phyloP scores from a whole-genome alignment of 176 grass and related monocot species.

The Microstegium vimineum region DNA sequence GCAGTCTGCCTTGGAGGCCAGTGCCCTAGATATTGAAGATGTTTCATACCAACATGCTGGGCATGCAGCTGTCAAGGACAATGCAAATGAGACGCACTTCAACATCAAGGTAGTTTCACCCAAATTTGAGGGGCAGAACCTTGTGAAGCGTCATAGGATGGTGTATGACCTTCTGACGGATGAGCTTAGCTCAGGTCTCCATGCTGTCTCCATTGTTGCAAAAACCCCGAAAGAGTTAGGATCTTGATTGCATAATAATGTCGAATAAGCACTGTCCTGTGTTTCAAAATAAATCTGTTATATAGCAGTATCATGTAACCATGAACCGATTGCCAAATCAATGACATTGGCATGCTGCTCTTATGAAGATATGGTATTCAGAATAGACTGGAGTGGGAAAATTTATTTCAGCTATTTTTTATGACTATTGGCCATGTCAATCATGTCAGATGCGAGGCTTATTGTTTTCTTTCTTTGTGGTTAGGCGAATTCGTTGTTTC shows the following conservation, averaged over 20 bases:
- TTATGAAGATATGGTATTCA: conserved; percentile 8
- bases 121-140: conserved; percentile 83
- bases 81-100: conserved; percentile 85
- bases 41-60: conserved; percentile 89
- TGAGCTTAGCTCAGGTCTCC: conserved; percentile 87
- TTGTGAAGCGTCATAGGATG: conserved; percentile 88
- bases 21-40: conserved; percentile 81
- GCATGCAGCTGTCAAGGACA: conserved; percentile 75
- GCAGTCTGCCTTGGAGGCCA: conserved; percentile 79
- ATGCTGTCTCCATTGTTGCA: conserved; percentile 93
- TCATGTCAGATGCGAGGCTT: neutral
- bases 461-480: neutral
- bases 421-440: neutral
- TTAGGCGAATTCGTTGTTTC: neutral
- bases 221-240: conserved; percentile 74
- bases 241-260: conserved; percentile 16
- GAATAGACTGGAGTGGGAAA: neutral
- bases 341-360: neutral
- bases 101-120: conserved; percentile 81
- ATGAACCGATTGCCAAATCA: neutral
- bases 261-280: neutral
- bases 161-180: conserved; percentile 83
- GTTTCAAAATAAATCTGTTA: conserved; percentile 19
- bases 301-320: conserved; percentile 13
- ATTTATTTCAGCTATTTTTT: neutral